A percentile compares a stretch with the other conserved stretches of the same genome.
Evolutionary conservation across 352 stramenopile species (phyloP).

Genomic region (Pythium biforme): DNA sequence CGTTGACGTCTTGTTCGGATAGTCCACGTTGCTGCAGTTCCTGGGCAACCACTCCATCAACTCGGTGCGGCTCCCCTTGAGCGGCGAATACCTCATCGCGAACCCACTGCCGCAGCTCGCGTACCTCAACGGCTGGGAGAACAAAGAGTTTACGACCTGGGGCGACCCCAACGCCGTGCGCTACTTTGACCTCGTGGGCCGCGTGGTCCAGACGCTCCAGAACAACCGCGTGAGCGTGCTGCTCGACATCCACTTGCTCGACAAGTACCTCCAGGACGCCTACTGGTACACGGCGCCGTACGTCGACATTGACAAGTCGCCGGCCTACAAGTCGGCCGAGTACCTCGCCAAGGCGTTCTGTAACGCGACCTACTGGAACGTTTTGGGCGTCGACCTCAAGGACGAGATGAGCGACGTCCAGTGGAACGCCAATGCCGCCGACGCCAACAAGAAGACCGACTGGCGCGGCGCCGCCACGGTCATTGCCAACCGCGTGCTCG

Average conservation of each 20-base stretch:
- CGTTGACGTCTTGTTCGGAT: neutral
- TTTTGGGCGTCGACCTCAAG: slow-evolving; percentile 71
- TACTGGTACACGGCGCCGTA: slow-evolving; percentile 67
- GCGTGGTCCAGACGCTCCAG: slow-evolving; percentile 55
- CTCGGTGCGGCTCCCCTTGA: slow-evolving; percentile 56
- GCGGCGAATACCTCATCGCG: slow-evolving; percentile 45
- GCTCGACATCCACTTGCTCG: slow-evolving; percentile 57
- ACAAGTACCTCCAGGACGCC: slow-evolving; percentile 50
- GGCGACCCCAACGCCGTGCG: slow-evolving; percentile 42
- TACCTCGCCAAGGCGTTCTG: slow-evolving; percentile 50
- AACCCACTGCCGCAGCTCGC: slow-evolving; percentile 44
- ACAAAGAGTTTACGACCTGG: slow-evolving; percentile 54
- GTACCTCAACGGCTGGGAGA: slow-evolving; percentile 62
- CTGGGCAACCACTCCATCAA: slow-evolving; percentile 64
- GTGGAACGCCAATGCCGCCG: slow-evolving; percentile 31
- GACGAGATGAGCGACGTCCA: slow-evolving; percentile 40
- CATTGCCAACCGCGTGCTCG: slow-evolving; percentile 42
- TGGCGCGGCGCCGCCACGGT: slow-evolving; percentile 39
- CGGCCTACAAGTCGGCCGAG: slow-evolving; percentile 44
- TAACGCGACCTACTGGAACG: slow-evolving; percentile 58
- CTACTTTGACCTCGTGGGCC: slow-evolving; percentile 58
- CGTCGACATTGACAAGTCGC: slow-evolving; percentile 43
- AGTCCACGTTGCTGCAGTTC: slow-evolving; percentile 50
- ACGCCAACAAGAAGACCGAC: slow-evolving; percentile 38
- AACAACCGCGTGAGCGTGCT: slow-evolving; percentile 49